phyloP scores from a whole-genome alignment of 352 stramenopile species.

The Globisporangium heterothallicum region DNA sequence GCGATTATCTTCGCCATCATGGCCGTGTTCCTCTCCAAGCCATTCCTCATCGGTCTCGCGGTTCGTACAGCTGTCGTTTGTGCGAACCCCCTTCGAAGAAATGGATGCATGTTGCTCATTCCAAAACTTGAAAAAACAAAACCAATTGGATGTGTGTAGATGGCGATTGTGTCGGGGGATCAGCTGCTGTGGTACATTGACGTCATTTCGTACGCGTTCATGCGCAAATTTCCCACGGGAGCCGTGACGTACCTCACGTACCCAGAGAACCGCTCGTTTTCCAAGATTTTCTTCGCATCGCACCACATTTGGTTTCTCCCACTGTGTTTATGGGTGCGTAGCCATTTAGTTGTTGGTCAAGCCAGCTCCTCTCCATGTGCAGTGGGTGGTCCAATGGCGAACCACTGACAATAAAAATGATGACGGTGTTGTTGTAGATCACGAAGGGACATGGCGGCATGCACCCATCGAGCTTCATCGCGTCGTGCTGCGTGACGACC shows the following conservation, averaged over 20 bases:
- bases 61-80: too few relatives aligned
- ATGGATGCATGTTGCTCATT: too few relatives aligned
- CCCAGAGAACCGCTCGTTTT: constrained; percentile 72
- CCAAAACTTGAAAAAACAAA: too few relatives aligned
- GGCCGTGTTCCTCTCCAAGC: constrained; percentile 66
- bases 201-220: constrained; percentile 60
- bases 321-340: constrained; percentile 66
- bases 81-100: too few relatives aligned
- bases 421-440: constrained; percentile 25
- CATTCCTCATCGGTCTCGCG: constrained; percentile 75
- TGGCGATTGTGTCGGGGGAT: constrained; percentile 90
- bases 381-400: not conserved
- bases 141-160: too few relatives aligned
- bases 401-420: not conserved
- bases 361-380: too few relatives aligned
- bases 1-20: constrained; percentile 62
- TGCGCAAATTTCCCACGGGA: constrained; percentile 83
- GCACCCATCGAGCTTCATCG: constrained; percentile 60
- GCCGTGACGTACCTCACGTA: constrained; percentile 89
- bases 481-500: constrained; percentile 48
- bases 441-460: constrained; percentile 65
- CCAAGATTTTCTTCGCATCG: constrained; percentile 77
- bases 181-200: constrained; percentile 93
- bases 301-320: constrained; percentile 83
- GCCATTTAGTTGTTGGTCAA: not conserved